phyloP scores from a whole-genome alignment of 495 filamentous ascomycete genomes.

The Neurospora sp. region DNA sequence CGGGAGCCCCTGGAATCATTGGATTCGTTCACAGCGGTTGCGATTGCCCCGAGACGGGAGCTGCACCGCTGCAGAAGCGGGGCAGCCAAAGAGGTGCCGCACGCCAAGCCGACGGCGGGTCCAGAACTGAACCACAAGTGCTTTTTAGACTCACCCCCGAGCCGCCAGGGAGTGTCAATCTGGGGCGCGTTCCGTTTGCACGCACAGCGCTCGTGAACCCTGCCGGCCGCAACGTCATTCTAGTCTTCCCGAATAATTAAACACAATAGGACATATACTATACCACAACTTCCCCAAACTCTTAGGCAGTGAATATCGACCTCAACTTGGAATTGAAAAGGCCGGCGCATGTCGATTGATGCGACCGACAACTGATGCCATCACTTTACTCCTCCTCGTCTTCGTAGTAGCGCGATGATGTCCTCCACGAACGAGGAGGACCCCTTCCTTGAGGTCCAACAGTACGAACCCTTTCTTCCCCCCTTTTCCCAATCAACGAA shows the following conservation, averaged over 20 bases:
- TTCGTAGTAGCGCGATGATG: constrained; percentile 41
- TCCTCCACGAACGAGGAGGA: constrained; percentile 66
- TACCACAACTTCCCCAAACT: background rate
- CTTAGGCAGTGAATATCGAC: background rate
- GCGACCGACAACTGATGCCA: constrained; percentile 7
- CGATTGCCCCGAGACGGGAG: background rate
- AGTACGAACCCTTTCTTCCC: constrained; percentile 38
- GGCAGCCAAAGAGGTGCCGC: background rate
- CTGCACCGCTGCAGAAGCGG: background rate
- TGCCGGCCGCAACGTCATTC: background rate
- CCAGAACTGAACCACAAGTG: background rate
- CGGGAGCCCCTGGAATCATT: background rate
- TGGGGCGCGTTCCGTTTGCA: background rate
- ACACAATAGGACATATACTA: background rate
- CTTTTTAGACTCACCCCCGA: background rate
- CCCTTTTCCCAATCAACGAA: background rate
- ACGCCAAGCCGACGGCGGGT: background rate
- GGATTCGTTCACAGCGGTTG: background rate
- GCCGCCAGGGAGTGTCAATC: background rate
- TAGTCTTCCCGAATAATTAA: background rate
- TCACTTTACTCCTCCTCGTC: background rate
- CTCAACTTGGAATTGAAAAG: background rate
- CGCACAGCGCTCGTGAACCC: background rate
- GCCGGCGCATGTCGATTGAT: background rate
- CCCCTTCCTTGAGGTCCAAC: constrained; percentile 89